Evolutionary conservation across 225 moss, liverwort and hornwort genomes (phyloP).

Genomic region (Pleurozium schreberi): DNA sequence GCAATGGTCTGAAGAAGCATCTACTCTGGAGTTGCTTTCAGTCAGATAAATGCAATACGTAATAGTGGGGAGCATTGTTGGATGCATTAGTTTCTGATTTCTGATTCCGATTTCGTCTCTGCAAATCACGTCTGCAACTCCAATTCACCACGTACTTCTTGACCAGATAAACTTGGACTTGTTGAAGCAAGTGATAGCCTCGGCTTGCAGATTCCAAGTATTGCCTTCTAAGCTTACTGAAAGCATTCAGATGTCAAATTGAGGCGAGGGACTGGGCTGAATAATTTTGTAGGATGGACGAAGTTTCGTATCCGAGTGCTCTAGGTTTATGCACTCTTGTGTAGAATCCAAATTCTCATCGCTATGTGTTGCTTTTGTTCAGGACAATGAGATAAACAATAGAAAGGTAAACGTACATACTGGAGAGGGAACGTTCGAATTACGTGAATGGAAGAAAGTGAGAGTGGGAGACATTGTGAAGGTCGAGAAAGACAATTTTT

Average conservation of each 20-base stretch:
- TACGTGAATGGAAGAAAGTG: slow-evolving; percentile 73
- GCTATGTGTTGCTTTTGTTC: background rate
- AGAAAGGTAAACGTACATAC: slow-evolving; percentile 62
- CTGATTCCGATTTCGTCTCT: background rate
- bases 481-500: slow-evolving; percentile 91
- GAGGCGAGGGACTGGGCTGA: background rate
- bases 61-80: background rate
- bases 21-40: background rate
- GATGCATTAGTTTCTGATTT: background rate
- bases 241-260: background rate
- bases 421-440: slow-evolving; percentile 61
- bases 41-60: background rate
- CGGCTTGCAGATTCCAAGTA: background rate
- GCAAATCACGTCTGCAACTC: background rate
- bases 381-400: slow-evolving; percentile 92
- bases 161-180: background rate
- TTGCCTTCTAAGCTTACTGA: background rate
- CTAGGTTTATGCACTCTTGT: background rate
- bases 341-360: background rate
- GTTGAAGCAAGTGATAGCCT: background rate
- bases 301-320: background rate
- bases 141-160: background rate
- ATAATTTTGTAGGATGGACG: background rate
- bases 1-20: background rate
- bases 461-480: slow-evolving; percentile 86